These are phyloP conservation scores for Debaryomyces psychrophilus DNA, from an alignment of 1,139 yeast genomes.

Conservation along the genomic window DNA sequence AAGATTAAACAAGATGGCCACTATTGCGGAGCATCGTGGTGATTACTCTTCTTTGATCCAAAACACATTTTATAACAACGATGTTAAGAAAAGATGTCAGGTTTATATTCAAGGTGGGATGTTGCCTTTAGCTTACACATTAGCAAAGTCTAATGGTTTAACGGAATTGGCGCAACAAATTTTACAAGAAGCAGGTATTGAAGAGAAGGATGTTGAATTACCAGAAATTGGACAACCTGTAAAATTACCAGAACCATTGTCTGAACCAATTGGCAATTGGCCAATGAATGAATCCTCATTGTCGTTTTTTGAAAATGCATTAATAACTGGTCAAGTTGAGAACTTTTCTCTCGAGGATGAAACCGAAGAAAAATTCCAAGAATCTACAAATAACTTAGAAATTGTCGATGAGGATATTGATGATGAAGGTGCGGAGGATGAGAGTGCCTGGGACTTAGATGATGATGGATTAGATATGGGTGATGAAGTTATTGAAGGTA, in stretches of 20 bases:
- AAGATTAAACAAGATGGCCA: conserved; percentile 80
- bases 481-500: conserved; percentile 40
- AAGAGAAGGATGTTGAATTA: conserved; percentile 65
- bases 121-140: conserved; percentile 87
- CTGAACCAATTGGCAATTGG: conserved; percentile 66
- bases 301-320: conserved; percentile 84
- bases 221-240: conserved; percentile 55
- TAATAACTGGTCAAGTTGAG: conserved; percentile 74
- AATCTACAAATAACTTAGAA: conserved; percentile 26
- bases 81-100: conserved; percentile 74
- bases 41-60: conserved; percentile 81
- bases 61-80: conserved; percentile 77
- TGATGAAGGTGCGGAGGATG: conserved; percentile 57
- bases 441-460: conserved; percentile 62
- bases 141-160: conserved; percentile 87
- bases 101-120: conserved; percentile 79
- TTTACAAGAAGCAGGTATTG: conserved; percentile 68
- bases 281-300: conserved; percentile 74
- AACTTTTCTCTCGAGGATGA: conserved; percentile 57
- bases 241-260: conserved; percentile 49
- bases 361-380: conserved; percentile 20
- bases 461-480: conserved; percentile 53
- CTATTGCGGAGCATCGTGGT: conserved; percentile 87
- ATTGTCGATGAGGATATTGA: conserved; percentile 41
- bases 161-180: conserved; percentile 72